Conservation (phyloP, 139 green algal genomes). For the Coccomyxa sp. region DNA sequence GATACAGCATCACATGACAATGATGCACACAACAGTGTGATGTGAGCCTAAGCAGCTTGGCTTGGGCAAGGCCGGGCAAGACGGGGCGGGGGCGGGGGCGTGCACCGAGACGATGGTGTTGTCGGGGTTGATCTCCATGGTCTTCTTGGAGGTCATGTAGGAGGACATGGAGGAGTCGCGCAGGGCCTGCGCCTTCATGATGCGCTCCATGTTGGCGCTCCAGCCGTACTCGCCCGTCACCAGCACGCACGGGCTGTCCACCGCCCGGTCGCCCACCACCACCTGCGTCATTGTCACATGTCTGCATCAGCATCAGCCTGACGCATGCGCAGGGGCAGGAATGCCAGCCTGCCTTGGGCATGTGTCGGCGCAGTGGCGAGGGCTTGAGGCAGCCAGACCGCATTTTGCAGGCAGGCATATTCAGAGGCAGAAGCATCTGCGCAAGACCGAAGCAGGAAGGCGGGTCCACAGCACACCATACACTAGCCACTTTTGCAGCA, state of each 20-base stretch:
- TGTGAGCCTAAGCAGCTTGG: neutral
- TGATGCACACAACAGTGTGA: too few species aligned
- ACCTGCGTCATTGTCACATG: constrained; percentile 54
- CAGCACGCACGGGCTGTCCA: constrained; percentile 97
- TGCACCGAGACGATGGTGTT: constrained; percentile 93
- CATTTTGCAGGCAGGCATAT: too few species aligned
- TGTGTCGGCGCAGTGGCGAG: too few species aligned
- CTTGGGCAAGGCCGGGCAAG: neutral
- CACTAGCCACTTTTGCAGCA: neutral
- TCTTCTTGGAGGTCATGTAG: constrained; percentile 99
- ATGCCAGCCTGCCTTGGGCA: too few species aligned
- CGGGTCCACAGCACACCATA: neutral
- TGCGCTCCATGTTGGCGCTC: constrained; percentile 96
- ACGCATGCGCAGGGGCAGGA: too few species aligned
- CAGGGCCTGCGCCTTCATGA: constrained; percentile 98
- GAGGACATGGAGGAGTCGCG: constrained; percentile 91
- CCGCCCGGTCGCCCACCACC: constrained; percentile 94
- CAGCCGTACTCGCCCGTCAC: constrained; percentile 99
- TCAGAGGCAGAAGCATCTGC: too few species aligned
- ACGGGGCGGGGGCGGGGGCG: neutral
- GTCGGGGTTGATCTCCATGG: constrained; percentile 98
- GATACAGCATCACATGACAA: too few species aligned
- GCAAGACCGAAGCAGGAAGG: too few species aligned
- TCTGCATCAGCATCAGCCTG: too few species aligned
- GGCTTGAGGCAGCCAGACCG: too few species aligned